These are phyloP conservation scores for Apiospora aurea DNA, from an alignment of 2,329 filamentous ascomycete species.

Conservation along the genomic window DNA sequence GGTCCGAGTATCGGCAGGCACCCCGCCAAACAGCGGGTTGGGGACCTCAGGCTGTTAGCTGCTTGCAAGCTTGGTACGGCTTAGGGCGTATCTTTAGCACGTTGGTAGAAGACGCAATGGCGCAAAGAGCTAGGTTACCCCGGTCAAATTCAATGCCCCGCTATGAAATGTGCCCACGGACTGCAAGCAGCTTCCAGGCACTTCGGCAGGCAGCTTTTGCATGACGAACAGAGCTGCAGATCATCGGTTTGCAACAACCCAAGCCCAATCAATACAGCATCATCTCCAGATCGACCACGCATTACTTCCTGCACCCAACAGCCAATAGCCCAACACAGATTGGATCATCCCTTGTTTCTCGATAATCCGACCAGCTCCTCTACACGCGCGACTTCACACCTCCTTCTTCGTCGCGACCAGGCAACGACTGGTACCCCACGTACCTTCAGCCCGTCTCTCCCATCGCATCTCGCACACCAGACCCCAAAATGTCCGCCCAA, in stretches of 20 bases:
- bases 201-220: background rate
- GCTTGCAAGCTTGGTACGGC: background rate
- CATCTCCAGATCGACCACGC: background rate
- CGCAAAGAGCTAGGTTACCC: background rate
- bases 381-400: background rate
- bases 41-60: background rate
- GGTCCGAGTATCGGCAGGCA: slow-evolving; percentile 6
- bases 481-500: slow-evolving; percentile 64
- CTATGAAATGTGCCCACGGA: background rate
- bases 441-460: background rate
- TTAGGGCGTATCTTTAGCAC: background rate
- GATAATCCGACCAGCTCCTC: background rate
- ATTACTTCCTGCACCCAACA: background rate
- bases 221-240: slow-evolving; percentile 1
- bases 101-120: background rate
- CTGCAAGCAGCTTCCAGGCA: slow-evolving; percentile 6
- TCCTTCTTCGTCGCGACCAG: background rate
- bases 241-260: background rate
- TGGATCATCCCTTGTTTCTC: background rate
- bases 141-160: background rate
- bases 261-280: background rate
- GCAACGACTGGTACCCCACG: background rate
- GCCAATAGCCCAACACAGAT: background rate
- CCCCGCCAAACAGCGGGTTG: background rate
- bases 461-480: background rate